Percentiles rank a stretch among this genome's conserved stretches.
phyloP scores from a whole-genome alignment of 176 grass and related monocot species.

The Tuctoria greenei region DNA sequence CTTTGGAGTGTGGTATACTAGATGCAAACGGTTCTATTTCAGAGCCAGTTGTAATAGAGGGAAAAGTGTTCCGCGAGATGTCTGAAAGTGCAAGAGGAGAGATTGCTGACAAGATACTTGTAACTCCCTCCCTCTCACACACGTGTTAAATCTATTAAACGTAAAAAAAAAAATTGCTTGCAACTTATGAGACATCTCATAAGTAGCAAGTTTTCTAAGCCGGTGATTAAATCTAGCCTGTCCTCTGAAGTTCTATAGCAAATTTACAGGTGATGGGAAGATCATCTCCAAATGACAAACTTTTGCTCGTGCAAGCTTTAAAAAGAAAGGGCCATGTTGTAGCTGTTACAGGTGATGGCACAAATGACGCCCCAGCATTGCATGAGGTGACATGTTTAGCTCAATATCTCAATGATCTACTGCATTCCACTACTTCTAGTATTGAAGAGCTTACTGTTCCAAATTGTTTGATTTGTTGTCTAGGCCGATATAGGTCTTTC shows the following conservation, averaged over 20 bases:
- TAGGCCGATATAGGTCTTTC: slow-evolving; percentile 98
- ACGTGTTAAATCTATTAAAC: background rate
- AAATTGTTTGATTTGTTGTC: slow-evolving; percentile 33
- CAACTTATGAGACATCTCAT: slow-evolving; percentile 6
- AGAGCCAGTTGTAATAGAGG: slow-evolving; percentile 72
- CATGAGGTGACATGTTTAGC: slow-evolving; percentile 64
- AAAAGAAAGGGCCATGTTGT: slow-evolving; percentile 89
- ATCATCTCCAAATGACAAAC: slow-evolving; percentile 95
- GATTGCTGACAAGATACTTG: slow-evolving; percentile 71
- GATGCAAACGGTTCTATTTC: slow-evolving; percentile 35
- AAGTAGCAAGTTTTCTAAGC: background rate
- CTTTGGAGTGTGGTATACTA: slow-evolving; percentile 95
- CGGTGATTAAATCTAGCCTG: background rate
- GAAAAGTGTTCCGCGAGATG: slow-evolving; percentile 75
- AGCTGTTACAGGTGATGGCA: slow-evolving; percentile 97
- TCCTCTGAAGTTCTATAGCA: background rate
- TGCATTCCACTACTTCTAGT: slow-evolving; percentile 30
- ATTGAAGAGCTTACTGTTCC: slow-evolving; percentile 1
- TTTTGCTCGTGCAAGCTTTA: slow-evolving; percentile 92
- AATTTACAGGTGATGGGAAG: slow-evolving; percentile 86
- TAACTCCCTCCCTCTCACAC: slow-evolving; percentile 37
- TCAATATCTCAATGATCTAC: slow-evolving; percentile 17
- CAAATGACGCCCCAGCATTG: slow-evolving; percentile 95
- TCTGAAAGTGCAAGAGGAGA: slow-evolving; percentile 59
- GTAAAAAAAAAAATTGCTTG: background rate